Evolutionary conservation across 345 rosid species (phyloP).

Genomic region (Balakata baccata): DNA sequence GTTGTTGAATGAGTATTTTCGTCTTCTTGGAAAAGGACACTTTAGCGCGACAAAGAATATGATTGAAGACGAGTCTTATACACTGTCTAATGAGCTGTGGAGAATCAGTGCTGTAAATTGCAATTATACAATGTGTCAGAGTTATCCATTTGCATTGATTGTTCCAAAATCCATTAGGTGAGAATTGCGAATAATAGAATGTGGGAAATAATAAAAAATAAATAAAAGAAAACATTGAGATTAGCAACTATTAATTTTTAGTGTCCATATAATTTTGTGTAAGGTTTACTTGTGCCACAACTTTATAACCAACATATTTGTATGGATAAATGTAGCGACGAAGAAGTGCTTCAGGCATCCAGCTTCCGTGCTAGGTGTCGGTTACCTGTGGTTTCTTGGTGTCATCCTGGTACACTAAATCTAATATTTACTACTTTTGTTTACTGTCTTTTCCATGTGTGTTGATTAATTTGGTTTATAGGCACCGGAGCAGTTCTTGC

Average conservation of each 20-base stretch:
- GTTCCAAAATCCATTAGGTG: constrained; percentile 82
- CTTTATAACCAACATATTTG: constrained; percentile 17
- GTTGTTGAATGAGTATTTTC: constrained; percentile 85
- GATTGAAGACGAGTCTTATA: constrained; percentile 64
- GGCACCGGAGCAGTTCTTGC: constrained; percentile 95
- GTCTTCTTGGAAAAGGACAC: constrained; percentile 71
- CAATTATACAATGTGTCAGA: constrained; percentile 66
- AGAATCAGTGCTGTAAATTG: constrained; percentile 74
- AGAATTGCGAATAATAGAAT: constrained; percentile 12
- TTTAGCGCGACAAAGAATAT: constrained; percentile 56
- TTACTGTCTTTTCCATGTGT: constrained; percentile 19
- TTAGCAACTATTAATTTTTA: not conserved
- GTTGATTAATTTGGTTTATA: constrained; percentile 30
- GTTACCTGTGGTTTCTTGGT: constrained; percentile 90
- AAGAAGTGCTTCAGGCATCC: constrained; percentile 80
- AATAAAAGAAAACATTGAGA: not conserved
- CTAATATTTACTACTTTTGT: constrained; percentile 4
- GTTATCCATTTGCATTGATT: constrained; percentile 87
- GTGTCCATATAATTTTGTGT: not conserved
- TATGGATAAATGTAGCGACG: constrained; percentile 51
- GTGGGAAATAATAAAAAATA: not conserved
- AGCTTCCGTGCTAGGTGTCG: constrained; percentile 84
- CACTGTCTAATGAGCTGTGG: constrained; percentile 76
- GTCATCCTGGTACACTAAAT: constrained; percentile 70
- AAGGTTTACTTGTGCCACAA: constrained; percentile 9